Evolutionary conservation across 768 basidiomycete genomes (phyloP).

Genomic region (Phylloporus sp.): DNA sequence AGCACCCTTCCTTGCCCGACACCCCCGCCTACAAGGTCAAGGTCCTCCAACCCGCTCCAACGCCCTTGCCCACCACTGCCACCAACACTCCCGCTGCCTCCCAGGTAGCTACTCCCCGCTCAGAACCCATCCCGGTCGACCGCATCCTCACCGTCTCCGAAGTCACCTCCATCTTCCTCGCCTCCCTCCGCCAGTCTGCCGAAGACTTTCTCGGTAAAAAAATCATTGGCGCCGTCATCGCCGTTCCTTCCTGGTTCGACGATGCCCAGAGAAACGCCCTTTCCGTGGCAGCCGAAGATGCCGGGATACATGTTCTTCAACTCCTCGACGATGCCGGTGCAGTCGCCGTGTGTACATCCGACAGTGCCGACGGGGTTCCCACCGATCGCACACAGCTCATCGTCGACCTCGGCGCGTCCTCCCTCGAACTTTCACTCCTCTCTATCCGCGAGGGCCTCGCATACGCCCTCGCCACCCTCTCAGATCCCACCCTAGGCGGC

Average conservation of each 20-base stretch:
- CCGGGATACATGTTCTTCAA: conserved; percentile 80
- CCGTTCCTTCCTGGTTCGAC: conserved; percentile 73
- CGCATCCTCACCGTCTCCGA: conserved; percentile 80
- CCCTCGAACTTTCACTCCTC: conserved; percentile 63
- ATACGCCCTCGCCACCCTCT: conserved; percentile 52
- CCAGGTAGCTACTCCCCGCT: conserved; percentile 63
- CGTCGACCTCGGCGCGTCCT: conserved; percentile 77
- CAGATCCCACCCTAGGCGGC: conserved; percentile 48
- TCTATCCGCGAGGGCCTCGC: conserved; percentile 73
- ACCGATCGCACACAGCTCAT: conserved; percentile 73
- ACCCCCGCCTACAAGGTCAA: conserved; percentile 82
- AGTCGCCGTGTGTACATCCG: conserved; percentile 50
- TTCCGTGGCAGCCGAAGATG: conserved; percentile 66
- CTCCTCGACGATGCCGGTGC: conserved; percentile 86
- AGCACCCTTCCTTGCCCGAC: conserved; percentile 66
- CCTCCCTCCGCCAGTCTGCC: conserved; percentile 79
- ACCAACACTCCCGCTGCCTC: conserved; percentile 62
- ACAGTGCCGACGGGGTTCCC: conserved; percentile 35
- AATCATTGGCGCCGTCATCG: conserved; percentile 77
- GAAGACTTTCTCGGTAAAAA: conserved; percentile 85
- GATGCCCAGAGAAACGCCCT: conserved; percentile 65
- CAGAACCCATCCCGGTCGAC: conserved; percentile 59
- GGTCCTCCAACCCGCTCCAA: conserved; percentile 72
- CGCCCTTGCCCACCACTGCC: conserved; percentile 54
- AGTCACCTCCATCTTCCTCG: conserved; percentile 79